These are phyloP conservation scores for Gentiana dahurica DNA, from an alignment of 257 asterid genomes.

Conservation along the genomic window DNA sequence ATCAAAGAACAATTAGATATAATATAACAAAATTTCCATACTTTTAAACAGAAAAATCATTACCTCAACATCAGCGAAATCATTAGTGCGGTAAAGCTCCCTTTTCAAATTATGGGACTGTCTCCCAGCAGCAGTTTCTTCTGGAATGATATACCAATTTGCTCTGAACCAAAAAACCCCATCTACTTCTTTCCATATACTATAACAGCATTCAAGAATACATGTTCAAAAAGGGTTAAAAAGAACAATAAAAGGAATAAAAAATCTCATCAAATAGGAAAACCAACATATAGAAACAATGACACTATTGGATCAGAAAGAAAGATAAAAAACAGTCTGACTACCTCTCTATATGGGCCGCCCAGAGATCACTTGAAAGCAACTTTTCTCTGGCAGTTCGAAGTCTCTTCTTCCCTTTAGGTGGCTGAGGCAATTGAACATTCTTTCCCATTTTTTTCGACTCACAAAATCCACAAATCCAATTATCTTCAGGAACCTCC, in stretches of 20 bases:
- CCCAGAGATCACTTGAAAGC: slow-evolving; percentile 90
- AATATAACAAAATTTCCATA: not conserved
- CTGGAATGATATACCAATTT: slow-evolving; percentile 78
- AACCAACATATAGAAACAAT: not conserved
- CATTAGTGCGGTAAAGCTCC: slow-evolving; percentile 78
- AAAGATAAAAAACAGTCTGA: not conserved
- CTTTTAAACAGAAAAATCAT: slow-evolving; percentile 5
- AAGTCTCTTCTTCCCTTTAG: slow-evolving; percentile 51
- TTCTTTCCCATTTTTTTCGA: slow-evolving; percentile 38
- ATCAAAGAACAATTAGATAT: not conserved
- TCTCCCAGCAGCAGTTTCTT: slow-evolving; percentile 84
- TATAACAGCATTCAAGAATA: slow-evolving; percentile 14
- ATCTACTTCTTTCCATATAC: slow-evolving; percentile 92
- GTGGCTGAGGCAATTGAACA: slow-evolving; percentile 49
- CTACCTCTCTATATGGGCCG: slow-evolving; percentile 69
- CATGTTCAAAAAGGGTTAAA: not conserved
- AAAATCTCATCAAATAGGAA: not conserved
- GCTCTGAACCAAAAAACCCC: slow-evolving; percentile 74
- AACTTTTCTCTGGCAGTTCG: slow-evolving; percentile 85
- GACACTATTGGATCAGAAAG: not conserved
- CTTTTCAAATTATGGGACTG: slow-evolving; percentile 88
- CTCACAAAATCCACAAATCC: slow-evolving; percentile 70
- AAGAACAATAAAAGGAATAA: not conserved
- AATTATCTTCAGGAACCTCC: slow-evolving; percentile 83
- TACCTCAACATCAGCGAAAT: slow-evolving; percentile 79